Conservation (phyloP, 352 stramenopile species). For the Elongisporangium undulatum region DNA sequence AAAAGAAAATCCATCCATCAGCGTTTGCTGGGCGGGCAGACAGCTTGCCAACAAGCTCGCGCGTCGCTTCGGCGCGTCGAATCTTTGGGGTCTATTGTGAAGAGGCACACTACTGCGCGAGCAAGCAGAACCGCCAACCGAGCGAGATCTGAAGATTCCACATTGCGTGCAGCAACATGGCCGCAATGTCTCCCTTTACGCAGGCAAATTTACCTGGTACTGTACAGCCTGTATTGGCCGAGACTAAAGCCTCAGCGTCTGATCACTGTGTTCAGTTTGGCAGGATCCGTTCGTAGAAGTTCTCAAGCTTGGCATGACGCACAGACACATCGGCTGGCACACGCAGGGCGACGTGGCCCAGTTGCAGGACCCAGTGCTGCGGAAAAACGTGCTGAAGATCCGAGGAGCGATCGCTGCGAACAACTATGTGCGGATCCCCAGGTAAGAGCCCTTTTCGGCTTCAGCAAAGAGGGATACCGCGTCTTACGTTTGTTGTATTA, state of each 20-base stretch:
- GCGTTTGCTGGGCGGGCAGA: too few relatives aligned
- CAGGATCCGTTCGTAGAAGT: slow-evolving; percentile 86
- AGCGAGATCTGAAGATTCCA: neutral
- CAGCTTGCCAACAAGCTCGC: neutral
- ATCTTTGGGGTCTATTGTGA: neutral
- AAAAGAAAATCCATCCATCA: too few relatives aligned
- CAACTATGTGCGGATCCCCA: slow-evolving; percentile 73
- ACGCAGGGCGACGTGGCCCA: slow-evolving; percentile 69
- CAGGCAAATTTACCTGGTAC: neutral
- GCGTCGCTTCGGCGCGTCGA: neutral
- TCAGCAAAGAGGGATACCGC: too few relatives aligned
- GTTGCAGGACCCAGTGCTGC: slow-evolving; percentile 51
- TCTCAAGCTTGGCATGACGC: slow-evolving; percentile 68
- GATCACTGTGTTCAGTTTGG: slow-evolving; percentile 42
- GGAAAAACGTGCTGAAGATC: slow-evolving; percentile 80
- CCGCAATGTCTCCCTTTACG: neutral
- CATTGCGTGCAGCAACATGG: neutral
- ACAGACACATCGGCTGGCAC: slow-evolving; percentile 46
- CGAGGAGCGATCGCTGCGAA: slow-evolving; percentile 62
- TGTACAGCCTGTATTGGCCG: neutral
- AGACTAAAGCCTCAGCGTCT: neutral
- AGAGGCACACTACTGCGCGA: neutral
- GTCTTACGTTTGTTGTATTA: slow-evolving; percentile 3
- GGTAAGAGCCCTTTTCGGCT: too few relatives aligned
- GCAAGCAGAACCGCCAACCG: neutral